These are phyloP conservation scores for Hygrophoropsis aurantiaca DNA, from an alignment of 768 basidiomycete genomes.

Conservation along the genomic window DNA sequence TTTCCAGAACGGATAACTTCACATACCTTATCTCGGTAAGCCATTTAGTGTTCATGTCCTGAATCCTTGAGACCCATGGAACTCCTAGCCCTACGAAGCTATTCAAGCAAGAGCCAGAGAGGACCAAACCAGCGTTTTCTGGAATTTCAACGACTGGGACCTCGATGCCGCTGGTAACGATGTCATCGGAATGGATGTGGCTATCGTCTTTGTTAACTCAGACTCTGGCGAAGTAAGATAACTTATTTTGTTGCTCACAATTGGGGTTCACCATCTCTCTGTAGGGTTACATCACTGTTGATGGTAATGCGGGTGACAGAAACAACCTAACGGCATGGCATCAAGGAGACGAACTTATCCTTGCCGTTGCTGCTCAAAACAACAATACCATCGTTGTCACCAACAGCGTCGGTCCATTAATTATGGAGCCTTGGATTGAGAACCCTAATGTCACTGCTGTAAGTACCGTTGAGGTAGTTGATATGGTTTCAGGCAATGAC, in stretches of 20 bases:
- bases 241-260: background rate
- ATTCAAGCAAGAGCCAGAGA: constrained; percentile 64
- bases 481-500: constrained; percentile 5
- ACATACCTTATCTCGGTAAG: constrained; percentile 70
- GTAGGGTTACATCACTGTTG: constrained; percentile 48
- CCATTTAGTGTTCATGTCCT: no score
- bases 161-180: constrained; percentile 45
- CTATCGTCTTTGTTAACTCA: constrained; percentile 71
- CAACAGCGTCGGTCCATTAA: constrained; percentile 54
- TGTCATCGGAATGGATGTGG: constrained; percentile 50
- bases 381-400: constrained; percentile 33
- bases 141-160: constrained; percentile 66
- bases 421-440: constrained; percentile 66
- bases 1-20: constrained; percentile 56
- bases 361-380: constrained; percentile 55
- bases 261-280: constrained; percentile 21
- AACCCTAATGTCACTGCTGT: constrained; percentile 75
- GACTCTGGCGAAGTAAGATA: constrained; percentile 66
- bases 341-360: constrained; percentile 31
- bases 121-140: constrained; percentile 60
- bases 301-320: constrained; percentile 40
- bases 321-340: constrained; percentile 30
- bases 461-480: constrained; percentile 27
- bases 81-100: constrained; percentile 61
- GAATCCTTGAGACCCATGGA: background rate